Conservation (phyloP, 805 yeast species). For the Saccharomycopsis microspora region DNA sequence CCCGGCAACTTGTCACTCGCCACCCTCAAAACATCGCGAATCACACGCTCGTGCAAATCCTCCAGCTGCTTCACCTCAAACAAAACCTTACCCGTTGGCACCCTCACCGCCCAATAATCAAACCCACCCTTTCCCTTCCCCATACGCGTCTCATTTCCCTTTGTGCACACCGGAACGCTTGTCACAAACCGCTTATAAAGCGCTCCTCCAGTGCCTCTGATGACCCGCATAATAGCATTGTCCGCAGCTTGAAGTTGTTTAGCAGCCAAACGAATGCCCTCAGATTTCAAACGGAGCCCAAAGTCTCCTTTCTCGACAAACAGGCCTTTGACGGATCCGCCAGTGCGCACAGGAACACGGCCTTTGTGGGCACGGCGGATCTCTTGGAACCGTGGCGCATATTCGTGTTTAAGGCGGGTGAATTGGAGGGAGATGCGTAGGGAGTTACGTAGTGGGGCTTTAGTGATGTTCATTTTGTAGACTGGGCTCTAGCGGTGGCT, state of each 20-base stretch:
- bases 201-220: constrained; percentile 67
- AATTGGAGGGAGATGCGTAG: too few species aligned
- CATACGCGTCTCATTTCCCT: constrained; percentile 99
- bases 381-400: constrained; percentile 64
- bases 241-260: constrained; percentile 88
- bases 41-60: constrained; percentile 75
- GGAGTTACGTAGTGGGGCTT: too few species aligned
- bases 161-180: constrained; percentile 82
- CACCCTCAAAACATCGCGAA: constrained; percentile 77
- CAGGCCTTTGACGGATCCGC: constrained; percentile 88
- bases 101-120: constrained; percentile 94
- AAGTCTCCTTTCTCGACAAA: constrained; percentile 69
- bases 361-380: constrained; percentile 83
- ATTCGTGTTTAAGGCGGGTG: constrained; percentile 48
- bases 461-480: too few species aligned
- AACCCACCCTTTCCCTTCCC: constrained; percentile 99
- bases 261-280: constrained; percentile 78
- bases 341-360: constrained; percentile 85
- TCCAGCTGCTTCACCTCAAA: constrained; percentile 67
- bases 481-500: too few species aligned
- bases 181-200: constrained; percentile 75
- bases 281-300: constrained; percentile 82
- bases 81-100: constrained; percentile 88
- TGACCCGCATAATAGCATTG: constrained; percentile 68
- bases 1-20: constrained; percentile 93